Base-by-base conservation (phyloP, 2,329 filamentous ascomycete species). In the Hymenotorrendiella dingleyae region DNA sequence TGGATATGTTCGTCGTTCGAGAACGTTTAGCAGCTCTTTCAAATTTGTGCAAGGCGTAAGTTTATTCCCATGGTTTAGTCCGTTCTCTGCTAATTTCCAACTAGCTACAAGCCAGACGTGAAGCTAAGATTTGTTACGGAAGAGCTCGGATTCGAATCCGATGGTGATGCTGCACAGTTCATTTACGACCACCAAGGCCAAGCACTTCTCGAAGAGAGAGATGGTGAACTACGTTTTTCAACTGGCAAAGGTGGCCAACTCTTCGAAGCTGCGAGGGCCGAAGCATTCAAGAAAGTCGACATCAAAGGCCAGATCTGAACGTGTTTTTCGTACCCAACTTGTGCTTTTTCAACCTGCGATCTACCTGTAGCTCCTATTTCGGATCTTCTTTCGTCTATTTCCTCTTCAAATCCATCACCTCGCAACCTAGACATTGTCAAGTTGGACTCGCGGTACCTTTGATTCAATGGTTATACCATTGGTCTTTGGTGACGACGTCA, bases 1-100 rank as follows among this genome's bases (percentile, higher is more conserved):
- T 98, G 86, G 93, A 98, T 71, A 96, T 95, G 87, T 97, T 98
- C 71, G 85, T 97, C 64, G 82, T 82, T 59, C 83, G 93, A 62
- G 91, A 98, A 71, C 86, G 93, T 58, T 78, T 98, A 54, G 82
- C 84, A 61, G 93, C 93, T 53, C 70, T 98, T 62, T 84, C 88
- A 64, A 87, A 84, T 64, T 93, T 98, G 56, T 95, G 89, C 78
- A 94, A 78, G 86, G 82, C 86, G 93, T 98, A 71, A 72, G 91
- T 80, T 11, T 46, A 7, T 2, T 27, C 14, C 27, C 30, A 17
- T 29, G 19, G 9, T 9, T 2, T 38, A 5, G 21, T 29, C 30
- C 21, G 22, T 32, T 19, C 12, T 6, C n/a, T 17, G 57, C 56
- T 76, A 84, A 68, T 84, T 62, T 16, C 16, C 20, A 14, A 36